Conservation (phyloP, 2,329 filamentous ascomycete species). For the Trichophaea hybrida region DNA sequence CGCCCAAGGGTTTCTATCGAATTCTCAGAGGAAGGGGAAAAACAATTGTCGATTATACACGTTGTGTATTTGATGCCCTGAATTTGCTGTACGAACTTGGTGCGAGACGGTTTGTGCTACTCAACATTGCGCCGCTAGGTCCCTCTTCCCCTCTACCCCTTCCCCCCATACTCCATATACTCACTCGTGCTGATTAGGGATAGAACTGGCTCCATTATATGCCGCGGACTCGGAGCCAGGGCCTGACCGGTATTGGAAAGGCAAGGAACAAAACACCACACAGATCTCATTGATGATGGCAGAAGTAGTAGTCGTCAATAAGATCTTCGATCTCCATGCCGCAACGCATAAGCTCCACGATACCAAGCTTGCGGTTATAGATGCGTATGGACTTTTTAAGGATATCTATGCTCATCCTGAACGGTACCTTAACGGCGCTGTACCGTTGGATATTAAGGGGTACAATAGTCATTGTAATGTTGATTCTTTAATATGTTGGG, state of each 20-base stretch:
- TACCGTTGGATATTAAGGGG: slow-evolving; percentile 48
- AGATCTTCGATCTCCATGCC: slow-evolving; percentile 36
- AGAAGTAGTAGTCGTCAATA: slow-evolving; percentile 39
- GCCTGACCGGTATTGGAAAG: slow-evolving; percentile 34
- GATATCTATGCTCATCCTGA: slow-evolving; percentile 50
- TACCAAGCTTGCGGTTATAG: slow-evolving; percentile 50
- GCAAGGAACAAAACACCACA: slow-evolving; percentile 38
- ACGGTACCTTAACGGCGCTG: slow-evolving; percentile 46
- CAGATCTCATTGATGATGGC: slow-evolving; percentile 39
- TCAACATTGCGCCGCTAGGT: slow-evolving; percentile 50
- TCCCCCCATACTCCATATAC: neutral
- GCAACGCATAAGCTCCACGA: slow-evolving; percentile 29
- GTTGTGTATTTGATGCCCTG: slow-evolving; percentile 52
- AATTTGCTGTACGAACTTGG: slow-evolving; percentile 50
- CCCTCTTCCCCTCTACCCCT: neutral
- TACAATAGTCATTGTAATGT: slow-evolving; percentile 41
- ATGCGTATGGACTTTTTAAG: slow-evolving; percentile 49
- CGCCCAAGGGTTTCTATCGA: slow-evolving; percentile 48
- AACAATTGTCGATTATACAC: slow-evolving; percentile 41
- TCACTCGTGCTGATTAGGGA: neutral
- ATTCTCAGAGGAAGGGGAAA: slow-evolving; percentile 45
- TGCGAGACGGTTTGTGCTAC: slow-evolving; percentile 54
- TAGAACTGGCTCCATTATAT: slow-evolving; percentile 52
- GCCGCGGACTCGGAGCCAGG: slow-evolving; percentile 36
- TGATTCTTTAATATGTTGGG: slow-evolving; percentile 19